Percentiles rank a stretch among this genome's conserved stretches.
Conservation (phyloP, 2,329 filamentous ascomycete species). For the Monilinia laxa region DNA sequence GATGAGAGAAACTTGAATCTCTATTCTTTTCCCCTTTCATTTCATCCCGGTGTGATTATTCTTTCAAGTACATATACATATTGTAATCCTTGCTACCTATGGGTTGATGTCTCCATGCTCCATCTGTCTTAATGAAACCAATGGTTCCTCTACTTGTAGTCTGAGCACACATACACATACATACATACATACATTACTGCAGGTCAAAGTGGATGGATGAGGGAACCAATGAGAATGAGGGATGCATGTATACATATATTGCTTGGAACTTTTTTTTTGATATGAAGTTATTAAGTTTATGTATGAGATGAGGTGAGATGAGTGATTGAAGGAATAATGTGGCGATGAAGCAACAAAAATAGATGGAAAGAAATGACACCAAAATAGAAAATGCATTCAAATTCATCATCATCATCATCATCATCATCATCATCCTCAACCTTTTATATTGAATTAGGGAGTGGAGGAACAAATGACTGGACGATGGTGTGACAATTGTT, state of each 20-base stretch:
- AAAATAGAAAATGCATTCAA: too few relatives aligned
- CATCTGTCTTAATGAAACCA: conserved; percentile 6
- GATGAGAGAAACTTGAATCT: neutral
- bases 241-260: neutral
- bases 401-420: too few relatives aligned
- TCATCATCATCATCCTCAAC: too few relatives aligned
- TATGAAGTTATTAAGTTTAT: too few relatives aligned
- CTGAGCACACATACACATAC: neutral
- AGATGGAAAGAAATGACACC: too few relatives aligned
- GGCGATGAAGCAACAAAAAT: too few relatives aligned
- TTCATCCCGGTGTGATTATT: neutral
- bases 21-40: neutral
- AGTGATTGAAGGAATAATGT: too few relatives aligned
- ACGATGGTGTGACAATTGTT: too few relatives aligned
- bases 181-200: neutral
- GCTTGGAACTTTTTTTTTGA: neutral
- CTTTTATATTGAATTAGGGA: too few relatives aligned
- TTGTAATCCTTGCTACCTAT: neutral
- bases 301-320: too few relatives aligned
- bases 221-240: neutral
- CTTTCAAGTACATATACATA: conserved; percentile 4
- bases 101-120: neutral
- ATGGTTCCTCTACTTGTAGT: conserved; percentile 1
- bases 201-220: neutral
- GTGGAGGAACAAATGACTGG: too few relatives aligned